phyloP scores from a whole-genome alignment of 169 alveolate genomes.

The Eimeria zaria region DNA sequence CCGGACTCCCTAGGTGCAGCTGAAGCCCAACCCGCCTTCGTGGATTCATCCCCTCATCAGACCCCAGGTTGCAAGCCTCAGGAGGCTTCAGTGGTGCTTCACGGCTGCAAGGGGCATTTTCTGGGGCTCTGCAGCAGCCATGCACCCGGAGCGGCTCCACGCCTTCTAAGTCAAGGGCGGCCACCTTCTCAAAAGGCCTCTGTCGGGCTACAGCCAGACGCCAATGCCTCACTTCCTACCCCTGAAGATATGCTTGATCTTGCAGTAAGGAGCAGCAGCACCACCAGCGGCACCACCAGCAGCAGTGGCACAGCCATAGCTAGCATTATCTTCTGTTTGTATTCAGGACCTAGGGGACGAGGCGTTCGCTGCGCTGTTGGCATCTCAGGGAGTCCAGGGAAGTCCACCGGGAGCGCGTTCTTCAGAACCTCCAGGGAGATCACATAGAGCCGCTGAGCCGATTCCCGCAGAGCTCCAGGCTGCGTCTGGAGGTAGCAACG shows the following conservation, averaged over 20 bases:
- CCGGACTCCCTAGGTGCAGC: constrained; percentile 2
- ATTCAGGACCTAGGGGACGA: constrained; percentile 57
- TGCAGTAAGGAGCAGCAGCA: constrained; percentile 21
- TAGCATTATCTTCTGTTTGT: not conserved
- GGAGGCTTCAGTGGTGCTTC: not conserved
- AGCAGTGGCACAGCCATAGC: not conserved
- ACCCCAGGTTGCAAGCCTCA: not conserved
- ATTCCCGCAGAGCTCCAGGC: constrained; percentile 23
- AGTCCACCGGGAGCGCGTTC: not conserved
- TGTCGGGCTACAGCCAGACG: constrained; percentile 6
- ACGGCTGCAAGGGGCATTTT: not conserved
- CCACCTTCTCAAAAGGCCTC: constrained; percentile 56
- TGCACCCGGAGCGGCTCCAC: not conserved
- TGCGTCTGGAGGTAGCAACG: constrained; percentile 42
- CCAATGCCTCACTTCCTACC: not conserved
- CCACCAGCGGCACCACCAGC: constrained; percentile 31
- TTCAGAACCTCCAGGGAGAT: not conserved
- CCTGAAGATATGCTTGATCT: constrained; percentile 1
- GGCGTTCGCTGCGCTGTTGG: constrained; percentile 17
- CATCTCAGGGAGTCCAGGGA: constrained; percentile 19
- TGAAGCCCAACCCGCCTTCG: not conserved
- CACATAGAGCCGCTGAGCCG: not conserved
- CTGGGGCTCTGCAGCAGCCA: constrained; percentile 55
- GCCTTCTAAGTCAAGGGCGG: not conserved
- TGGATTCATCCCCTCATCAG: not conserved